A percentile compares a stretch with the other conserved stretches of the same genome.
Evolutionary conservation across 441 rosid genomes (phyloP).

Genomic region (Populus hybrid): DNA sequence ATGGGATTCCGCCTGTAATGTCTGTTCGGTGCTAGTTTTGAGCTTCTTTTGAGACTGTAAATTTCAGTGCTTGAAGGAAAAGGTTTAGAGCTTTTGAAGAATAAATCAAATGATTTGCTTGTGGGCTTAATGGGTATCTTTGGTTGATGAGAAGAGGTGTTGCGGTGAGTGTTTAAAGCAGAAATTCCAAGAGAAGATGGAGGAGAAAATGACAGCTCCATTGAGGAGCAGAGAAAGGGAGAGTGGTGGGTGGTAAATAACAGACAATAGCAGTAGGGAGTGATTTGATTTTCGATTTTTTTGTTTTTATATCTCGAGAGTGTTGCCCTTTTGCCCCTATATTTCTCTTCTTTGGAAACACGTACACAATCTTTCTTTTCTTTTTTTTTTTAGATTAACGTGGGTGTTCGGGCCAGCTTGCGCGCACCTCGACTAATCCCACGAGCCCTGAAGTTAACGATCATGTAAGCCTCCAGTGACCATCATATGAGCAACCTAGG

Average conservation of each 20-base stretch:
- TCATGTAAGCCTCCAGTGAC: too few relatives aligned
- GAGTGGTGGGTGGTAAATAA: constrained; percentile 1
- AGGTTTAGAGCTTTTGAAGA: constrained; percentile 24
- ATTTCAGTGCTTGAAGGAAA: constrained; percentile 31
- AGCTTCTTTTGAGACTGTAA: constrained; percentile 33
- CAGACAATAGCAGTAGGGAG: neutral
- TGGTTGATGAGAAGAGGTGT: constrained; percentile 30
- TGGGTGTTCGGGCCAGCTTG: too few relatives aligned
- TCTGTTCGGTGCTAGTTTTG: constrained; percentile 28
- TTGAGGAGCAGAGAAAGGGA: constrained; percentile 7
- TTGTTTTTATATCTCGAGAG: neutral
- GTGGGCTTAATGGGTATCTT: constrained; percentile 28
- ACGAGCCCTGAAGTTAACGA: too few relatives aligned
- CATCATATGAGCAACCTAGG: too few relatives aligned
- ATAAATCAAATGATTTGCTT: constrained; percentile 15
- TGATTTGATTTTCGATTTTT: neutral
- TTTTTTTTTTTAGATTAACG: too few relatives aligned
- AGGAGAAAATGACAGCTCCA: constrained; percentile 62
- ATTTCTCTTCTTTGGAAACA: neutral
- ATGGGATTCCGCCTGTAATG: constrained; percentile 36
- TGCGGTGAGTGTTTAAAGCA: constrained; percentile 30
- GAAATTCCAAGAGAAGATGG: constrained; percentile 43
- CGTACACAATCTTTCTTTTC: neutral
- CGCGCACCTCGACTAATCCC: too few relatives aligned
- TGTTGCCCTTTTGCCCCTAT: neutral